These are phyloP conservation scores for Epichloe gansuensis DNA, from an alignment of 2,329 filamentous ascomycete genomes.

Conservation along the genomic window DNA sequence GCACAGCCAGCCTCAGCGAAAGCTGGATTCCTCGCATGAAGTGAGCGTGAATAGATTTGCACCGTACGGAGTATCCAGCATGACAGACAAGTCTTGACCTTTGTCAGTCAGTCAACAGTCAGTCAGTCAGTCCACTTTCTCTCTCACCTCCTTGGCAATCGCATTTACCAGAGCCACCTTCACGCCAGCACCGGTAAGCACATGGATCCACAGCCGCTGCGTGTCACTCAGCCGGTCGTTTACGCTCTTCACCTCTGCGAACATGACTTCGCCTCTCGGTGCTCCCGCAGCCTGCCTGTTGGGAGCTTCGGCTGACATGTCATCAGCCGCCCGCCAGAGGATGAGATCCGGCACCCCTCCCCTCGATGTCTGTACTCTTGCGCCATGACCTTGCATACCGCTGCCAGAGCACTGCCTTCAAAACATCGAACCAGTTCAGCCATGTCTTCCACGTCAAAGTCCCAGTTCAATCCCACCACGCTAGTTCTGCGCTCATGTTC, in stretches of 20 bases:
- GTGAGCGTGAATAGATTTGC: no score
- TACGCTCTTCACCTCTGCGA: constrained; percentile 67
- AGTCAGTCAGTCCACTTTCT: constrained; percentile 21
- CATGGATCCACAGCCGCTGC: constrained; percentile 93
- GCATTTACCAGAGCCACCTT: constrained; percentile 70
- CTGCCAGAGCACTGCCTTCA: constrained; percentile 64
- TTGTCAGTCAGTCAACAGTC: no score
- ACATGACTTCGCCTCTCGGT: constrained; percentile 53
- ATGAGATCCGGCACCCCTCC: constrained; percentile 89
- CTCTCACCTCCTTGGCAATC: constrained; percentile 38
- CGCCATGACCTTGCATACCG: constrained; percentile 84
- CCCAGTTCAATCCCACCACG: constrained; percentile 87
- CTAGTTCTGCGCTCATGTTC: constrained; percentile 65
- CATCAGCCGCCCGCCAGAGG: constrained; percentile 51
- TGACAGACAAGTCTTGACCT: no score
- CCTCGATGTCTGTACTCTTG: constrained; percentile 85
- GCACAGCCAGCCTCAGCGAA: no score
- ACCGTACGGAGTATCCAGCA: no score
- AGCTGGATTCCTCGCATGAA: no score
- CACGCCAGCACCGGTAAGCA: constrained; percentile 73
- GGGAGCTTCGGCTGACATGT: background rate
- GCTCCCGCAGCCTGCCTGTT: constrained; percentile 14
- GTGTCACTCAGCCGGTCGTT: constrained; percentile 95
- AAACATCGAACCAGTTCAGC: constrained; percentile 71
- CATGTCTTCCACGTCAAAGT: constrained; percentile 68